These are phyloP conservation scores for Annulohypoxylon moriforme DNA, from an alignment of 495 filamentous ascomycete genomes.

Conservation along the genomic window DNA sequence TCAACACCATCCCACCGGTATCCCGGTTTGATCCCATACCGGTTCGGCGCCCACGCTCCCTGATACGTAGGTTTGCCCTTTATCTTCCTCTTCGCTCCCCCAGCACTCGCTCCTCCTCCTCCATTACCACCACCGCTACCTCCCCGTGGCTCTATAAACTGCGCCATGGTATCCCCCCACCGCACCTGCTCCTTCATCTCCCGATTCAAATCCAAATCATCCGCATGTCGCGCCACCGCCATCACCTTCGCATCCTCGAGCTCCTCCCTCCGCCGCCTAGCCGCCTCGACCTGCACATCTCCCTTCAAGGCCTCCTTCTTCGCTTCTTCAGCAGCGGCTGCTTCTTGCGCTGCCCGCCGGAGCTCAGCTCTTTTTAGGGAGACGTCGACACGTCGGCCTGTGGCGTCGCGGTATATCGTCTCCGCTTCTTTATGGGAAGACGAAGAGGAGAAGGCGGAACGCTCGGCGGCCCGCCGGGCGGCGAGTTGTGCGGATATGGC, in stretches of 20 bases:
- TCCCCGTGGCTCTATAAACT: conserved; percentile 70
- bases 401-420: conserved; percentile 94
- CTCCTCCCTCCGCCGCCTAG: conserved; percentile 63
- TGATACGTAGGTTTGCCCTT: conserved; percentile 80
- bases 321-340: conserved; percentile 69
- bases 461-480: conserved; percentile 59
- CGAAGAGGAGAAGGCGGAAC: conserved; percentile 56
- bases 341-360: conserved; percentile 76
- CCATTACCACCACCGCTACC: not conserved
- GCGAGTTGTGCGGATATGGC: conserved; percentile 81
- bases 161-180: conserved; percentile 95
- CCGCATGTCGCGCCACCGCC: conserved; percentile 79
- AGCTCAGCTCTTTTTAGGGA: conserved; percentile 89
- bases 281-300: conserved; percentile 79
- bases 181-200: conserved; percentile 78
- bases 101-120: not conserved
- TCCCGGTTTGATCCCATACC: conserved; percentile 92
- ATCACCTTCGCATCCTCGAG: conserved; percentile 83
- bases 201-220: conserved; percentile 85
- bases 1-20: conserved; percentile 98
- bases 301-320: conserved; percentile 76
- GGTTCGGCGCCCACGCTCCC: conserved; percentile 85
- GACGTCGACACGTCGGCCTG: conserved; percentile 89
- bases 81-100: conserved; percentile 52
- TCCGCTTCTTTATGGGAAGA: conserved; percentile 64